Evolutionary conservation across 164 flowering plant genomes (phyloP).

Genomic region (Paratinospora sagittata): DNA sequence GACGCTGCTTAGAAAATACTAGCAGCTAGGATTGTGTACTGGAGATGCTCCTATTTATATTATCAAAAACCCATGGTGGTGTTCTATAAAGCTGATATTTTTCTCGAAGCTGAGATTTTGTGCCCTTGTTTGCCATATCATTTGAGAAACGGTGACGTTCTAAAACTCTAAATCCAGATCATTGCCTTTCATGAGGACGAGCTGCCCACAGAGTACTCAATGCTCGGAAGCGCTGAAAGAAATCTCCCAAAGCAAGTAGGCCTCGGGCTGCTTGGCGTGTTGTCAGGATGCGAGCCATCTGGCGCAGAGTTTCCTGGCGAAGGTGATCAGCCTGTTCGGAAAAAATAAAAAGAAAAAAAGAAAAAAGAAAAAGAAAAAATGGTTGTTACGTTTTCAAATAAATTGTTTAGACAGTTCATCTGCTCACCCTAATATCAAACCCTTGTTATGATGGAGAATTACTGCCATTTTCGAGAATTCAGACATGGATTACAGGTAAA

Average conservation of each 20-base stretch:
- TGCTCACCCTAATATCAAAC: neutral
- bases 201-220: constrained; percentile 71
- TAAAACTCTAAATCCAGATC: constrained; percentile 4
- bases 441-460: neutral
- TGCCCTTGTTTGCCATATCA: neutral
- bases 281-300: constrained; percentile 61
- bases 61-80: neutral
- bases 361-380: neutral
- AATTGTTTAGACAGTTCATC: neutral
- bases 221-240: constrained; percentile 73
- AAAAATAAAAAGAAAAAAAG: neutral
- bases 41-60: neutral
- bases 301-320: constrained; percentile 64
- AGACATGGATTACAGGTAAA: too few relatives aligned
- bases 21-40: neutral
- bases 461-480: neutral
- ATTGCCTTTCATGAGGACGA: constrained; percentile 57
- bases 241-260: constrained; percentile 75
- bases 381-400: neutral
- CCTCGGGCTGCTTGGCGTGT: constrained; percentile 76
- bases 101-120: neutral
- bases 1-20: neutral
- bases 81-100: neutral
- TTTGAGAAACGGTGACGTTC: neutral
- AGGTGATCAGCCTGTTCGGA: constrained; percentile 76